Conservation (phyloP, 2,329 filamentous ascomycete genomes). For the Fusarium nematophilum region DNA sequence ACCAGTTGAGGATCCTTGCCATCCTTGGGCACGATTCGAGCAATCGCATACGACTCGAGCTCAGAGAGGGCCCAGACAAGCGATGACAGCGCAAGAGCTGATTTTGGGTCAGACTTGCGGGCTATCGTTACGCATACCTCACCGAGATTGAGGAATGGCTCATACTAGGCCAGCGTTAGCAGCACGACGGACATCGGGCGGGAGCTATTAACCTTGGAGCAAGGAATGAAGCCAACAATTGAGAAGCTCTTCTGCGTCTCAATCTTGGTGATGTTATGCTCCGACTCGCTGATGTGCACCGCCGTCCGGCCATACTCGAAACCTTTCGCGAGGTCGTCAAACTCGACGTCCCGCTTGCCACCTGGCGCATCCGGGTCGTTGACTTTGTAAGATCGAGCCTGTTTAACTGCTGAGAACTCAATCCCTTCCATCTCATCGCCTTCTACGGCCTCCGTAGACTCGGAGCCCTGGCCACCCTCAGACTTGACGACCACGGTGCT, state of each 20-base stretch:
- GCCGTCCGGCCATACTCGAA: slow-evolving; percentile 94
- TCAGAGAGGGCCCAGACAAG: slow-evolving; percentile 90
- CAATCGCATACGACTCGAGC: slow-evolving; percentile 85
- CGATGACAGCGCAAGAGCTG: slow-evolving; percentile 86
- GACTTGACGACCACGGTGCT: slow-evolving; percentile 76
- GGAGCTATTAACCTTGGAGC: slow-evolving; percentile 66
- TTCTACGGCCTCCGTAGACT: slow-evolving; percentile 63
- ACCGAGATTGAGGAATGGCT: slow-evolving; percentile 87
- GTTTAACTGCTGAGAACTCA: slow-evolving; percentile 77
- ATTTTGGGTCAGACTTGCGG: slow-evolving; percentile 81
- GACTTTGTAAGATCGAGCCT: slow-evolving; percentile 82
- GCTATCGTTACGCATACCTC: slow-evolving; percentile 82
- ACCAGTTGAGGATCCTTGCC: slow-evolving; percentile 81
- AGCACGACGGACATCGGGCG: background rate
- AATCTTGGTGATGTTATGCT: slow-evolving; percentile 88
- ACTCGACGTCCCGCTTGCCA: slow-evolving; percentile 83
- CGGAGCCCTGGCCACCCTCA: slow-evolving; percentile 59
- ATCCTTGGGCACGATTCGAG: slow-evolving; percentile 86
- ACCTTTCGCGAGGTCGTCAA: slow-evolving; percentile 88
- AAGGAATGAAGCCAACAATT: slow-evolving; percentile 87
- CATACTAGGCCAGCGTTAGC: slow-evolving; percentile 65
- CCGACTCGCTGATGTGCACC: slow-evolving; percentile 87
- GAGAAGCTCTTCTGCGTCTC: slow-evolving; percentile 81
- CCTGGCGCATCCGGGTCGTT: slow-evolving; percentile 79
- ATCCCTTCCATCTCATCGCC: slow-evolving; percentile 61